Conservation (phyloP, 345 rosid species). For the Leavenworthia alabamica region DNA sequence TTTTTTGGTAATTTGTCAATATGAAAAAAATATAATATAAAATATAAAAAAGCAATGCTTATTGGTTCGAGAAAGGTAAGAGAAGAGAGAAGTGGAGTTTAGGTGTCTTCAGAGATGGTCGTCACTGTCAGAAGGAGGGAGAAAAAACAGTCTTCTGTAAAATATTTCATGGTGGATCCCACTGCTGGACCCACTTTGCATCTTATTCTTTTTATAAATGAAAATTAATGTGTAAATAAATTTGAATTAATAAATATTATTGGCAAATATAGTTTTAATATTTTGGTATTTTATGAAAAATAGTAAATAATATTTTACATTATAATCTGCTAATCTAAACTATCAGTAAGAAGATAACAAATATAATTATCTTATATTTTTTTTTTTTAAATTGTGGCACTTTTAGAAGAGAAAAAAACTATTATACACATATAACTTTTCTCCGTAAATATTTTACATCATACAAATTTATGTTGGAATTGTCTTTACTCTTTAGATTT, state of each 20-base stretch:
- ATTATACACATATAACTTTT: too few relatives aligned
- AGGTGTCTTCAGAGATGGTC: constrained; percentile 19
- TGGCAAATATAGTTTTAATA: too few relatives aligned
- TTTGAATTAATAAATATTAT: neutral
- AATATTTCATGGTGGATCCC: constrained; percentile 43
- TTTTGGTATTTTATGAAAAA: too few relatives aligned
- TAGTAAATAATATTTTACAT: too few relatives aligned
- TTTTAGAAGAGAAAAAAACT: too few relatives aligned
- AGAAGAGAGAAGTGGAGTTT: constrained; percentile 18
- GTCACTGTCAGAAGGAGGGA: constrained; percentile 23
- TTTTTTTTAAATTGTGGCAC: too few relatives aligned
- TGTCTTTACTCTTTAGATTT: too few relatives aligned
- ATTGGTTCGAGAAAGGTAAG: constrained; percentile 5
- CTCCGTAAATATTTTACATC: too few relatives aligned
- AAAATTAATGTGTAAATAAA: neutral
- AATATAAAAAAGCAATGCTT: neutral
- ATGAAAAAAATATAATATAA: neutral
- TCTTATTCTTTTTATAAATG: neutral
- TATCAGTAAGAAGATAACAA: too few relatives aligned
- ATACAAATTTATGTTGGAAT: too few relatives aligned
- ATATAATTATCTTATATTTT: too few relatives aligned
- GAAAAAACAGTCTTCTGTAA: constrained; percentile 35
- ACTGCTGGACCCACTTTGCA: constrained; percentile 7
- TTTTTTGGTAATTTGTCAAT: neutral
- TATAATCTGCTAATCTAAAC: too few relatives aligned